Conservation (phyloP, 2,329 filamentous ascomycete species). For the Pseudocercospora fijiensis region DNA sequence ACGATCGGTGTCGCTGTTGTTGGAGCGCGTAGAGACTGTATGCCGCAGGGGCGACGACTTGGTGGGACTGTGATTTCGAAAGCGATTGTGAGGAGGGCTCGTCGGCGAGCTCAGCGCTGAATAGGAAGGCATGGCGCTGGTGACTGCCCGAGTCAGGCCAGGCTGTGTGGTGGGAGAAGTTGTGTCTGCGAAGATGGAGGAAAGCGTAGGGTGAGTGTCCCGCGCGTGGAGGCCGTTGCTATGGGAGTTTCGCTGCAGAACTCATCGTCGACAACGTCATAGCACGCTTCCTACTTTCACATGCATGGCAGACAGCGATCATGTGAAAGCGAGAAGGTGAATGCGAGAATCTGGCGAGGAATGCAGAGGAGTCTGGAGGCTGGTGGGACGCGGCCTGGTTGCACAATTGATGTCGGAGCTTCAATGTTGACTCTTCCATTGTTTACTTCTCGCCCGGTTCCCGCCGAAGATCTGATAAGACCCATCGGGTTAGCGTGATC, state of each 20-base stretch:
- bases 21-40: conserved; percentile 37
- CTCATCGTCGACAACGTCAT: conserved; percentile 8
- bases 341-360: neutral
- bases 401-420: conserved; percentile 8
- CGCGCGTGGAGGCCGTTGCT: conserved; percentile 20
- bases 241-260: conserved; percentile 14
- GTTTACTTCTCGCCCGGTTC: conserved; percentile 8
- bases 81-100: conserved; percentile 37
- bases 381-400: conserved; percentile 19
- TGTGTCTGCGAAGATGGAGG: neutral
- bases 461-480: conserved; percentile 9
- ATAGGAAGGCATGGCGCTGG: conserved; percentile 29
- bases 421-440: conserved; percentile 16
- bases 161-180: conserved; percentile 7
- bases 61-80: conserved; percentile 36
- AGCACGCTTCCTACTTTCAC: neutral
- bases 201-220: neutral
- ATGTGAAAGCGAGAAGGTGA: neutral
- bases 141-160: conserved; percentile 14
- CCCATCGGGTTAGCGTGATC: conserved; percentile 1
- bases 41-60: conserved; percentile 39
- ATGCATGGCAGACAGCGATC: conserved; percentile 5
- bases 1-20: conserved; percentile 37
- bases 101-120: conserved; percentile 31
- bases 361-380: conserved; percentile 7